Percentiles rank a stretch among this genome's conserved stretches.
Conservation (phyloP, 495 filamentous ascomycete species). For the Amphirosellinia nigrospora region DNA sequence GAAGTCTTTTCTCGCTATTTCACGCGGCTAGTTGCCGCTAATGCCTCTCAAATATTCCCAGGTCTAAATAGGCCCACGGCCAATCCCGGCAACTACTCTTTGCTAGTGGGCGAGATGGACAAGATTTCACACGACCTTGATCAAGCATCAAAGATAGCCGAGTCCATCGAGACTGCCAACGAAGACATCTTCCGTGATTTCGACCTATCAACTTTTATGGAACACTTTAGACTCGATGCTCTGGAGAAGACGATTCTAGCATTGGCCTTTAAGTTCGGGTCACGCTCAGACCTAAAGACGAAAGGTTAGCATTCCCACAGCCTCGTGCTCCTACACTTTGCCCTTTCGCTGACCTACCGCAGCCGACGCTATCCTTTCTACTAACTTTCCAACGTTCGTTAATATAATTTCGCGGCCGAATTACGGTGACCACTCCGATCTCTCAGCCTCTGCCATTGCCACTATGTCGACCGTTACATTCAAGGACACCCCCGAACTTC, state of each 20-base stretch:
- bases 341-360: conserved; percentile 35
- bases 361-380: conserved; percentile 85
- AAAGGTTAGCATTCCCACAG: conserved; percentile 68
- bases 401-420: conserved; percentile 67
- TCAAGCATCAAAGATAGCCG: conserved; percentile 88
- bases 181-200: conserved; percentile 94
- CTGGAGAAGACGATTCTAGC: conserved; percentile 87
- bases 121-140: conserved; percentile 80
- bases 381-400: conserved; percentile 75
- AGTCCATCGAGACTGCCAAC: conserved; percentile 81
- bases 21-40: conserved; percentile 81
- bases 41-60: conserved; percentile 86
- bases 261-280: conserved; percentile 81
- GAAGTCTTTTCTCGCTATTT: conserved; percentile 94
- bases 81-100: conserved; percentile 76
- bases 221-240: conserved; percentile 90
- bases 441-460: conserved; percentile 69
- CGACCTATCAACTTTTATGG: conserved; percentile 88
- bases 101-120: conserved; percentile 83
- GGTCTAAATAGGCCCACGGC: conserved; percentile 70
- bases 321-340: conserved; percentile 13
- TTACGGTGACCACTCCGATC: conserved; percentile 64
- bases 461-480: conserved; percentile 81
- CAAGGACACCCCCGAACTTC: conserved; percentile 83
- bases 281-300: conserved; percentile 78